Conservation (phyloP, 2,329 filamentous ascomycete genomes). For the Dactylellina haptotyla region DNA sequence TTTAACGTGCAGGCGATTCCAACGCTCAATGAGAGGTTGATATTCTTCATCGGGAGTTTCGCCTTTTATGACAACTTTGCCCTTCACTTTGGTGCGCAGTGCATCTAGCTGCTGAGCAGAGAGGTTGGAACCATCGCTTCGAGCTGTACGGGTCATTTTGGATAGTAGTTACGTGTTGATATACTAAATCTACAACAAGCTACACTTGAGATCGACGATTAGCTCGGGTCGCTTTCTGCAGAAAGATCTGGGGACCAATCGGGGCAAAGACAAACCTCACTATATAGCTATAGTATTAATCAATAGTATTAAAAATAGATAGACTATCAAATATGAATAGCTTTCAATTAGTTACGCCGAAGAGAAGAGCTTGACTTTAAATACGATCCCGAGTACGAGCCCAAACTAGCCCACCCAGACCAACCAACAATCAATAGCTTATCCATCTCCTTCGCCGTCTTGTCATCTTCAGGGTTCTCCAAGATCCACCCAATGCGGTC, state of each 20-base stretch:
- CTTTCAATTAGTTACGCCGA: no score
- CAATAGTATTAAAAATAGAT: no score
- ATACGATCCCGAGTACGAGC: no score
- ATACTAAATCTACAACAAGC: not conserved
- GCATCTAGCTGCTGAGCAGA: slow-evolving; percentile 14
- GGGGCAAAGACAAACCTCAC: no score
- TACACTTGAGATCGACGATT: not conserved
- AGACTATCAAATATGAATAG: no score
- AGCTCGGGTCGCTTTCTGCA: no score
- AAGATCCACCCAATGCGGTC: not conserved
- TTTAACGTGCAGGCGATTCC: slow-evolving; percentile 46
- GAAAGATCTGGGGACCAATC: no score
- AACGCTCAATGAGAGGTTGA: slow-evolving; percentile 40
- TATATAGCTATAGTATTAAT: no score
- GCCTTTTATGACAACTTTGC: slow-evolving; percentile 50
- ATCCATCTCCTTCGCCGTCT: no score
- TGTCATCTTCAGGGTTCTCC: not conserved
- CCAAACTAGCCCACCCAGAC: no score
- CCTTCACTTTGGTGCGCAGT: slow-evolving; percentile 39
- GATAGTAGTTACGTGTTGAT: slow-evolving; percentile 9
- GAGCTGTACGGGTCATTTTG: slow-evolving; percentile 17
- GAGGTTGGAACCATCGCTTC: slow-evolving; percentile 41
- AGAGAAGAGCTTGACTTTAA: no score
- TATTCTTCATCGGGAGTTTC: slow-evolving; percentile 41
- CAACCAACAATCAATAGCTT: no score